A percentile compares a stretch with the other conserved stretches of the same genome.
Conservation (phyloP, 805 yeast genomes). For the Aciculoconidium aculeatum region DNA sequence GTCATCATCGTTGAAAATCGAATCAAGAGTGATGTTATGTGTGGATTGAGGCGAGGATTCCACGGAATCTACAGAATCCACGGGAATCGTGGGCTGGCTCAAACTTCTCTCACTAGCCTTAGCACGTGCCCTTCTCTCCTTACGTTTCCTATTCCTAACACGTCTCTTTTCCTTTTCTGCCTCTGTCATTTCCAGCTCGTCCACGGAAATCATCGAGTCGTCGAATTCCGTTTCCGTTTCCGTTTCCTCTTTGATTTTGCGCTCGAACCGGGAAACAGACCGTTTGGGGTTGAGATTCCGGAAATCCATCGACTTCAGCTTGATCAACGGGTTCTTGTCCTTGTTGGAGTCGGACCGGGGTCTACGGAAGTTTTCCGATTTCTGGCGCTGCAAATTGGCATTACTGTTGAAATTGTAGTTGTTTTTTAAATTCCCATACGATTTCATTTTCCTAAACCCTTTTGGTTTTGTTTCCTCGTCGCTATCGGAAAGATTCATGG, state of each 20-base stretch:
- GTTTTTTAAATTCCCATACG: constrained; percentile 4
- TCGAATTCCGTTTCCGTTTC: constrained; percentile 9
- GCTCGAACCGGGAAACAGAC: constrained; percentile 2
- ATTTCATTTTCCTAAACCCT: constrained; percentile 4
- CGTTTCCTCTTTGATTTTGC: constrained; percentile 6
- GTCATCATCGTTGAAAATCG: constrained; percentile 10
- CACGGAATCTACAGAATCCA: constrained; percentile 1
- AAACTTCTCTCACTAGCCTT: constrained; percentile 5
- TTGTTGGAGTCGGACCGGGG: constrained; percentile 7
- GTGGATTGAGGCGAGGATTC: no score
- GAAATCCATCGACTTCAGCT: constrained; percentile 11
- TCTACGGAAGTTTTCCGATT: constrained; percentile 9
- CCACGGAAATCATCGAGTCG: constrained; percentile 8
- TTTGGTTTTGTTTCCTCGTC: constrained; percentile 12
- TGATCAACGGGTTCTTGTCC: constrained; percentile 6
- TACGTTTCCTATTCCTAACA: constrained; percentile 12
- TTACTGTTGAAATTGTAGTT: constrained; percentile 8
- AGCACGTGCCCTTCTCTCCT: constrained; percentile 12
- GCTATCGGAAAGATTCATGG: constrained; percentile 21
- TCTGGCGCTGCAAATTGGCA: constrained; percentile 6
- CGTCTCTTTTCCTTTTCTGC: constrained; percentile 12
- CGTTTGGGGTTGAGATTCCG: constrained; percentile 6
- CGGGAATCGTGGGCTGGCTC: no score
- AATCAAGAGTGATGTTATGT: constrained; percentile 9
- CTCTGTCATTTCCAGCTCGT: constrained; percentile 8